Evolutionary conservation across 306 rosid species (phyloP), one percentile per base, ranked within the genome.

Genomic region (Malus fusca): DNA sequence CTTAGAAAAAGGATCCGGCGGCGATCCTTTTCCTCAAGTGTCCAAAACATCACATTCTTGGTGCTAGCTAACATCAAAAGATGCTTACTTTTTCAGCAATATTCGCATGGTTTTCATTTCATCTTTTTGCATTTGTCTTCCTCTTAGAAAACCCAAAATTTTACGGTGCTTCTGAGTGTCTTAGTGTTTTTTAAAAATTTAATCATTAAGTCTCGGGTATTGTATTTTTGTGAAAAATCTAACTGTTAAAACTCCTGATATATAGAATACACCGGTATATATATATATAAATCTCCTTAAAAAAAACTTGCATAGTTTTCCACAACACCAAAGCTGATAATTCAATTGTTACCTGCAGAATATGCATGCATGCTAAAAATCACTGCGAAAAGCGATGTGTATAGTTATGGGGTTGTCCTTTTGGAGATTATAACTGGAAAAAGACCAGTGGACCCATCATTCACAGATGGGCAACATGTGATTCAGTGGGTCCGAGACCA

Each of bases 391-490:
- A 92, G 92, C 60, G 98, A 94, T 22, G 97, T 94, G 21, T 94
- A 87, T 79, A 92, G 98, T 75, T 94, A 79, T 52, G 98, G 98
- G 2, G 96, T 94, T 43, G 97, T 94, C 33, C 88, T 94, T 33
- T 71, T 94, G 22, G 96, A 94, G 88, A 86, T 92, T 60, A 81
- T 94, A 78, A 90, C 98, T 6, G 97, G 97, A 13, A 91, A 92
- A 80, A 87, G 80, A 77, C 98, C 98, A 0, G 88, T 84, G 5
- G 97, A 94, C 73, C 88, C 97, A 30, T 90, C 93, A 40, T 87
- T 91, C 64, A 83, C 88, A 1, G 97, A 90, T 21, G 95, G 86
- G 28, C 87, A 87, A 51, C 98, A 91, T 80, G 87, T 94, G 4
- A 84, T 90, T 33, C 90, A 90, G 76, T 94, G 97, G 96, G 96